These are phyloP conservation scores for Drechslerella stenobrocha DNA, from an alignment of 2,329 filamentous ascomycete species.

Conservation along the genomic window DNA sequence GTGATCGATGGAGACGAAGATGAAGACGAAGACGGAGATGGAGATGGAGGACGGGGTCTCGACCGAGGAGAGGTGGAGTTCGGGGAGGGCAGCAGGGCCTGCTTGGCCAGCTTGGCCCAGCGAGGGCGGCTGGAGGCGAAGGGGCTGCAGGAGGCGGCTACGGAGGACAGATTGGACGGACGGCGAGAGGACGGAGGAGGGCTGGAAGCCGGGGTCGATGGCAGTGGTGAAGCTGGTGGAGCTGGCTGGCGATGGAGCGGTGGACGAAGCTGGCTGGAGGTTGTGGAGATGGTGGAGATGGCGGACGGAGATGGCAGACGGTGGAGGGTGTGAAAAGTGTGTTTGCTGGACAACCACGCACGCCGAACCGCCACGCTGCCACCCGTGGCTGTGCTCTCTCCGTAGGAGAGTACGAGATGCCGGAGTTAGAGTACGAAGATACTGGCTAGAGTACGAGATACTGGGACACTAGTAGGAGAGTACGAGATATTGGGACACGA, in stretches of 20 bases:
- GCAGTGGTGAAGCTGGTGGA: neutral
- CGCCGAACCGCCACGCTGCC: no score
- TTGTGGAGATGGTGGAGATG: neutral
- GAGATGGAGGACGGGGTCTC: slow-evolving; percentile 19
- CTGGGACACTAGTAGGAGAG: no score
- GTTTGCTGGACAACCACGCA: no score
- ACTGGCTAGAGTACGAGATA: no score
- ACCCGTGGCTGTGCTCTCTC: no score
- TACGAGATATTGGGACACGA: no score
- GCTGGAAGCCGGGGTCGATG: slow-evolving; percentile 14
- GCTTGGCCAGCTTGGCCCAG: slow-evolving; percentile 4
- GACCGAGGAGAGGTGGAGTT: no score
- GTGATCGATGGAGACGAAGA: neutral
- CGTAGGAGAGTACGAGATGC: no score
- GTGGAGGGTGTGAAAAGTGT: no score
- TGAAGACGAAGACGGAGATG: neutral
- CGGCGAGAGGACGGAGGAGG: slow-evolving; percentile 11
- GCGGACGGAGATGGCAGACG: neutral
- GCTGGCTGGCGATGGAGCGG: slow-evolving; percentile 8
- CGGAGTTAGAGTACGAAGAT: no score
- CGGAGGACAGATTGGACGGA: slow-evolving; percentile 1
- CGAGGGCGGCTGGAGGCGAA: neutral
- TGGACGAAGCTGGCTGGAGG: neutral
- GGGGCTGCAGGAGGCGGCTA: slow-evolving; percentile 1
- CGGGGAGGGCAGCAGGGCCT: no score